Evolutionary conservation across 805 yeast genomes (phyloP).

Genomic region (Grigorovia humatica): DNA sequence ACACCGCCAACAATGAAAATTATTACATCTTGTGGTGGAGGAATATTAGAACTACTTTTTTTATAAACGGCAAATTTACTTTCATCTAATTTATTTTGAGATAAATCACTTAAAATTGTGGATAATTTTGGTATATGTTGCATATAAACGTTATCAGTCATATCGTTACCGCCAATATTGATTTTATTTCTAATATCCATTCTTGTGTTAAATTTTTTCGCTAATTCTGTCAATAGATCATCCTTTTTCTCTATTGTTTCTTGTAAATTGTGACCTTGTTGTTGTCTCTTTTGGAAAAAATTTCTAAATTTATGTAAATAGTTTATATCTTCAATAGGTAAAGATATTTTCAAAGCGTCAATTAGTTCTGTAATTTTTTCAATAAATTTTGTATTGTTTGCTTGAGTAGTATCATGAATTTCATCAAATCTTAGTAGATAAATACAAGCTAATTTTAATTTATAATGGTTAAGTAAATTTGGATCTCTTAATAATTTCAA

Average conservation of each 20-base stretch:
- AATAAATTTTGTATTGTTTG: constrained; percentile 44
- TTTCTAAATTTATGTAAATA: constrained; percentile 39
- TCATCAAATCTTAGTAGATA: constrained; percentile 65
- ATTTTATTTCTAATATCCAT: constrained; percentile 27
- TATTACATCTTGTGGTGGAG: constrained; percentile 50
- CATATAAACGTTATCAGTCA: constrained; percentile 68
- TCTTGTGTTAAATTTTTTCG: constrained; percentile 28
- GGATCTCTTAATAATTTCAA: constrained; percentile 41
- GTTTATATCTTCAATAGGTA: constrained; percentile 32
- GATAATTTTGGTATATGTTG: constrained; percentile 74
- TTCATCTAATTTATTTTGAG: constrained; percentile 28
- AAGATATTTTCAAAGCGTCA: constrained; percentile 28
- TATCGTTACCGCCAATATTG: constrained; percentile 15
- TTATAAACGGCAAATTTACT: constrained; percentile 27
- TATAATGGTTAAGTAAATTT: constrained; percentile 42
- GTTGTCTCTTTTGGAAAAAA: constrained; percentile 9
- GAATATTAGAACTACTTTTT: background rate
- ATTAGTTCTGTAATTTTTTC: constrained; percentile 38
- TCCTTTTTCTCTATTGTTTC: constrained; percentile 5
- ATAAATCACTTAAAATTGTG: constrained; percentile 25
- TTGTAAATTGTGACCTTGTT: background rate
- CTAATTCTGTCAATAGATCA: constrained; percentile 26
- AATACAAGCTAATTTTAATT: constrained; percentile 61
- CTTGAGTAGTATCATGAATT: background rate
- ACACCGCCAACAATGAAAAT: constrained; percentile 77